Evolutionary conservation across 2,329 filamentous ascomycete species (phyloP), one percentile per base, ranked within the genome.

Genomic region (Cladosporium sphaerospermum): DNA sequence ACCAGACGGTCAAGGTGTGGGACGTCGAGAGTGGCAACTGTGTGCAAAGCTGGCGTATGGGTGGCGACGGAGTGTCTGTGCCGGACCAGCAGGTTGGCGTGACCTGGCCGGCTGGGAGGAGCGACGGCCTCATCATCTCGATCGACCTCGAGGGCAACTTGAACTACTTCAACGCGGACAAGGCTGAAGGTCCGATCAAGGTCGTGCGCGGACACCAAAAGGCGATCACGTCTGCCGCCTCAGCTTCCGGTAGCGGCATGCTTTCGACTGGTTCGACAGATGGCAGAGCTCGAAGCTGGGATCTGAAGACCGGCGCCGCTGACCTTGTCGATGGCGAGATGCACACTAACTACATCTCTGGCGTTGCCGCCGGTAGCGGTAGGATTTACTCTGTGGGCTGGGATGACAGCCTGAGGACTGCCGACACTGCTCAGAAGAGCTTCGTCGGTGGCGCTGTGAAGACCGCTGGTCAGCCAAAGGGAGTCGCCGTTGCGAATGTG

Each of bases 1-100:
- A 99, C 68, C 89, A 93, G 73, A 96, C 90, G 0, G 88, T 99
- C 52, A 91, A 90, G 69, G 80, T 96, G 23, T 99, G 93, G 93
- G 91, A 97, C 65, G 84, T 82, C 2, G 89, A 95, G 66, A 78
- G 84, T 11, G 89, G 86, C 33, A 86, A 86, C 66, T 81, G 82
- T 16, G 76, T 85, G 7, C 88, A 95, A 68, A 88, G 82, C 23
- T 99, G 93, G 93, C 81, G 81, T 58, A 81, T 97, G 67, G 90
- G 91, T 18, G 82, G 81, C 32, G 86, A 91, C 40, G 85, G 84
- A 13, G 79, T 85, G 56, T 89, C 82, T 66, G 77, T 96, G 36
- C 78, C 79, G 3, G 81, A 96, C 67, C 93, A 99, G 70, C 93
- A 99, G 68, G 89, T 97, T 32, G 93, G 93, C 49, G 89, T 99